These are phyloP conservation scores for Tylopilus sp. DNA, from an alignment of 768 basidiomycete genomes.

Conservation along the genomic window DNA sequence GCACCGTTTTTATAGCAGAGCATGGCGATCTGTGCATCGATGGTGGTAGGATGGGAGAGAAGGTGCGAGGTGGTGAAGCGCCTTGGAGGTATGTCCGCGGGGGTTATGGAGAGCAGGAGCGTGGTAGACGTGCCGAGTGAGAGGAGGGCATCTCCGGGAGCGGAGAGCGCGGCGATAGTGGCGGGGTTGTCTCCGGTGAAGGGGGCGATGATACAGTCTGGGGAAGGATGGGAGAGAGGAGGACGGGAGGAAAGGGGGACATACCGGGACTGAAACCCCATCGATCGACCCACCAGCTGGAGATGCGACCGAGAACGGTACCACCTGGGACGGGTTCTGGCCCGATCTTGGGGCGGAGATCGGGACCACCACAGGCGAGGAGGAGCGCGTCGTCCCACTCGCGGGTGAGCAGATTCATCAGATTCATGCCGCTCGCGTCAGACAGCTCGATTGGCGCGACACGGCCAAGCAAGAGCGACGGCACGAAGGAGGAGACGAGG, in stretches of 20 bases:
- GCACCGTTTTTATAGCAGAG: slow-evolving; percentile 13
- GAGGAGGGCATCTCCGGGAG: slow-evolving; percentile 4
- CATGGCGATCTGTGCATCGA: slow-evolving; percentile 5
- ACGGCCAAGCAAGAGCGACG: slow-evolving; percentile 5
- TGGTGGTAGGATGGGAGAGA: slow-evolving; percentile 6
- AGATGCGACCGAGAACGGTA: slow-evolving; percentile 1
- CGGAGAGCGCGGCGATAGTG: slow-evolving; percentile 6
- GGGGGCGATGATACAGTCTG: slow-evolving; percentile 7
- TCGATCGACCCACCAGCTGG: slow-evolving; percentile 1
- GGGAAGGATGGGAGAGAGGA: no score
- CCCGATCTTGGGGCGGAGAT: slow-evolving; percentile 4
- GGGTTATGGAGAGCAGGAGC: slow-evolving; percentile 6
- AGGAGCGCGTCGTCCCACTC: not conserved
- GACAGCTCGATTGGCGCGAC: slow-evolving; percentile 9
- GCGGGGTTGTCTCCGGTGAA: slow-evolving; percentile 11
- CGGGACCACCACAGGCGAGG: not conserved
- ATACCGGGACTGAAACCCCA: slow-evolving; percentile 6
- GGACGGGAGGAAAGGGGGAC: not conserved
- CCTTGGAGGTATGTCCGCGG: slow-evolving; percentile 2
- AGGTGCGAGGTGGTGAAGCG: slow-evolving; percentile 8
- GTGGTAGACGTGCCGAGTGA: slow-evolving; percentile 8
- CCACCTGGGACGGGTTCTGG: slow-evolving; percentile 5
- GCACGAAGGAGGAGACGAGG: slow-evolving; percentile 1
- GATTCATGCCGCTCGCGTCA: slow-evolving; percentile 9
- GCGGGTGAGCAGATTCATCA: slow-evolving; percentile 3